A percentile compares a stretch with the other conserved stretches of the same genome.
phyloP scores from a whole-genome alignment of 768 basidiomycete genomes.

The Collybiopsis luxurians region DNA sequence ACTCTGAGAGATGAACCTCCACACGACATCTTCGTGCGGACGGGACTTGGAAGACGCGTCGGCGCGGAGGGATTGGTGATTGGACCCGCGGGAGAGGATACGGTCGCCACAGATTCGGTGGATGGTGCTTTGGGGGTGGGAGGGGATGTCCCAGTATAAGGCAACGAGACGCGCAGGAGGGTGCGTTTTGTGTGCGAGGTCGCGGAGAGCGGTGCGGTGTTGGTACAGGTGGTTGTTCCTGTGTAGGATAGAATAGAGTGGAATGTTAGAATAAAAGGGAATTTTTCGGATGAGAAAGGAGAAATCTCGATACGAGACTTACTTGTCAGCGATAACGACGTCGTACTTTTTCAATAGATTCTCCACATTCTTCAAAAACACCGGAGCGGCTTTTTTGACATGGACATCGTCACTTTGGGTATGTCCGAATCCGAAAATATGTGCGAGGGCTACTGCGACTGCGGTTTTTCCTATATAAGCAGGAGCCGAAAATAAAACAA shows the following conservation, averaged over 20 bases:
- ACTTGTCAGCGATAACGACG: constrained; percentile 95
- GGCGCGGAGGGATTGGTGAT: constrained; percentile 80
- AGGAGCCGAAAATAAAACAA: too few species aligned
- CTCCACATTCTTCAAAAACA: constrained; percentile 72
- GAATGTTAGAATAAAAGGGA: neutral
- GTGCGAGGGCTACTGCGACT: constrained; percentile 71
- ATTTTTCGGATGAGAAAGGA: neutral
- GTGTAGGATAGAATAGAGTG: neutral
- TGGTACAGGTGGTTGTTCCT: constrained; percentile 87
- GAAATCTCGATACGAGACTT: constrained; percentile 28
- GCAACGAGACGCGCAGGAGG: constrained; percentile 75
- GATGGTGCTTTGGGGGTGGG: constrained; percentile 53
- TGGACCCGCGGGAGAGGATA: constrained; percentile 69
- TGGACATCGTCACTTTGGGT: constrained; percentile 91
- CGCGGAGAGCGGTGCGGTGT: constrained; percentile 73
- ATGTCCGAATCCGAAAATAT: constrained; percentile 86
- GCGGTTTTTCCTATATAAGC: constrained; percentile 94
- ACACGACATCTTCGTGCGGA: constrained; percentile 77
- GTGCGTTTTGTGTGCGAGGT: constrained; percentile 36
- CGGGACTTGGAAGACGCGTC: constrained; percentile 39
- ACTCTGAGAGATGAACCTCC: constrained; percentile 66
- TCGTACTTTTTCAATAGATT: constrained; percentile 57
- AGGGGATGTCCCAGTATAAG: constrained; percentile 68
- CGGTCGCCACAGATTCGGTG: constrained; percentile 80
- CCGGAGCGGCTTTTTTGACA: constrained; percentile 67